These are phyloP conservation scores for Didymella lethalis DNA, from an alignment of 2,329 filamentous ascomycete species.

Conservation along the genomic window DNA sequence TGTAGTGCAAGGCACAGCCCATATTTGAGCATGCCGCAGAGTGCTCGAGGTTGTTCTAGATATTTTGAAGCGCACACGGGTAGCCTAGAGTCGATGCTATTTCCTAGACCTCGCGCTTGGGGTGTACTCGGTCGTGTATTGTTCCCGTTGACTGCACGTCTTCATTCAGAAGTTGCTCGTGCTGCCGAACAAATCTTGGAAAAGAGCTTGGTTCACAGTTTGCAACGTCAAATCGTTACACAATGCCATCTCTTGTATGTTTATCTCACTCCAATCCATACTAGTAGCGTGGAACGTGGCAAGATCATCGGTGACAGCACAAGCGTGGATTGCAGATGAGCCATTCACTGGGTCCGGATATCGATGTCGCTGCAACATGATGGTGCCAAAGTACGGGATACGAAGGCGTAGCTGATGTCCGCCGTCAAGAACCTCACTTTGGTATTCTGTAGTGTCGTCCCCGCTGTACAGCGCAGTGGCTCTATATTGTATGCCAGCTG, in stretches of 20 bases:
- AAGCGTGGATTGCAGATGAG: background rate
- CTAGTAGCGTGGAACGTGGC: background rate
- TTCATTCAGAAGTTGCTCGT: background rate
- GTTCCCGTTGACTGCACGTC: too few species aligned
- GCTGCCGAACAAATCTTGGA: background rate
- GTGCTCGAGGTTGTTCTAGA: background rate
- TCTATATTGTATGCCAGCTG: slow-evolving; percentile 15
- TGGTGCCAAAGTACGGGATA: slow-evolving; percentile 32
- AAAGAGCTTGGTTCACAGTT: slow-evolving; percentile 19
- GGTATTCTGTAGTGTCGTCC: slow-evolving; percentile 26
- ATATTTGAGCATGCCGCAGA: background rate
- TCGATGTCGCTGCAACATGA: slow-evolving; percentile 23
- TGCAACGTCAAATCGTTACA: slow-evolving; percentile 26
- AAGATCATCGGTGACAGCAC: background rate
- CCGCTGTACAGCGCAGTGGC: slow-evolving; percentile 27
- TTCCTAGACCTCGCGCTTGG: background rate
- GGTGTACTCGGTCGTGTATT: background rate
- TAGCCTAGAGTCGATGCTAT: background rate
- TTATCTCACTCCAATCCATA: background rate
- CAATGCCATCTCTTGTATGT: background rate
- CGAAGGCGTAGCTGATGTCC: slow-evolving; percentile 20
- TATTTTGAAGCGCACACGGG: background rate
- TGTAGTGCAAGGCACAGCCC: background rate
- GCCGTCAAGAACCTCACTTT: slow-evolving; percentile 26
- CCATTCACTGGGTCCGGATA: background rate